Percentiles rank a stretch among this genome's conserved stretches.
Evolutionary conservation across 371 early-diverging fungal species (phyloP).

Genomic region (Rhizopus microsporus): DNA sequence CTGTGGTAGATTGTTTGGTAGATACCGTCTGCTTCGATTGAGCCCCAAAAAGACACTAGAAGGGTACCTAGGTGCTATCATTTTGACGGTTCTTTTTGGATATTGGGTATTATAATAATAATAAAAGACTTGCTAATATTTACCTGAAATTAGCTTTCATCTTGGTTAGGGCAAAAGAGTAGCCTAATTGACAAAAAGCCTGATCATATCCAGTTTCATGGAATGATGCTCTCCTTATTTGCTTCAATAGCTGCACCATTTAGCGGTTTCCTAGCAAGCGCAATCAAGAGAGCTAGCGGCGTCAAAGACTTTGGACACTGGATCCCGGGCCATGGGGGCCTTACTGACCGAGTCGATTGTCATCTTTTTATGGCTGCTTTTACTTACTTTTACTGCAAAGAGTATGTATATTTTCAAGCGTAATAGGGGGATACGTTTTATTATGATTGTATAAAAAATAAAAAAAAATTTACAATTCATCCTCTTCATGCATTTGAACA

Average conservation of each 20-base stretch:
- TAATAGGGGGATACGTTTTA: not conserved
- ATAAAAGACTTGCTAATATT: not conserved
- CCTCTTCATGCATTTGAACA: constrained; percentile 16
- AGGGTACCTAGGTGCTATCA: constrained; percentile 32
- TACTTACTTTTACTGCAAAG: constrained; percentile 23
- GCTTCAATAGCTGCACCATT: constrained; percentile 31
- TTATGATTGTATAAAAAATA: not conserved
- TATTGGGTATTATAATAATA: constrained; percentile 13
- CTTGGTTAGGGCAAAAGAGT: not conserved
- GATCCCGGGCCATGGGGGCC: constrained; percentile 40
- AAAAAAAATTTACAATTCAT: not conserved
- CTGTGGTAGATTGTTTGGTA: constrained; percentile 23
- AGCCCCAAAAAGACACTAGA: constrained; percentile 39
- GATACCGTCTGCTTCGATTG: constrained; percentile 9
- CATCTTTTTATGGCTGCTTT: constrained; percentile 36
- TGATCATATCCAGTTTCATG: constrained; percentile 17
- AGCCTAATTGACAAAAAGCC: not conserved
- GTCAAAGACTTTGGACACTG: constrained; percentile 33
- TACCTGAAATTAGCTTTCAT: not conserved
- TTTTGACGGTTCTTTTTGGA: constrained; percentile 22
- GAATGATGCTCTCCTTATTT: constrained; percentile 16
- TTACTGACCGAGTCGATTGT: constrained; percentile 37
- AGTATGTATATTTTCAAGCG: too few relatives aligned
- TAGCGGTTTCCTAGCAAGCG: constrained; percentile 34
- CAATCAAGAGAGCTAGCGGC: constrained; percentile 27